A percentile compares a stretch with the other conserved stretches of the same genome.
Conservation (phyloP, 371 early-diverging fungal species). For the Nosema muscidifuracis region DNA sequence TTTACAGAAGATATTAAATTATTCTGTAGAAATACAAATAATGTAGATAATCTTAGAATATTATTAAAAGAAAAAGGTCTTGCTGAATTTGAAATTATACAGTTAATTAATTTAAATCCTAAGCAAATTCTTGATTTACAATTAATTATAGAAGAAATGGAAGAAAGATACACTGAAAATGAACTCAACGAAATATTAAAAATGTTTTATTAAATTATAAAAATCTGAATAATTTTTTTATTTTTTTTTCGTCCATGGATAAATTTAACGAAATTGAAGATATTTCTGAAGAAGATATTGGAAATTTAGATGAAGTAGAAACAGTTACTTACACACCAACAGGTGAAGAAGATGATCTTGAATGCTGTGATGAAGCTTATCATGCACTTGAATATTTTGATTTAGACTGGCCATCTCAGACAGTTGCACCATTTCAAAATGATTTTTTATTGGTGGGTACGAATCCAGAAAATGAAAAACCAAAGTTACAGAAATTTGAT, state of each 20-base stretch:
- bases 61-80: conserved; percentile 32
- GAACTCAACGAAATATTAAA: conserved; percentile 52
- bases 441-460: conserved; percentile 39
- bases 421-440: conserved; percentile 19
- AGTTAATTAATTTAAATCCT: conserved; percentile 56
- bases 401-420: conserved; percentile 59
- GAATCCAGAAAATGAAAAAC: conserved; percentile 37
- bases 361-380: conserved; percentile 53
- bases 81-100: conserved; percentile 56
- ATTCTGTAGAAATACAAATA: not conserved
- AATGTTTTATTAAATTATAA: conserved; percentile 33
- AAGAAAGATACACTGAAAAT: conserved; percentile 59
- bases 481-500: conserved; percentile 9
- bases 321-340: conserved; percentile 35
- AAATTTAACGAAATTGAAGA: not conserved
- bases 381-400: conserved; percentile 42
- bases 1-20: not conserved
- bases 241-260: not conserved
- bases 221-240: not conserved
- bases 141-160: conserved; percentile 62
- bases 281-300: conserved; percentile 7
- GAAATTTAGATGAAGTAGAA: conserved; percentile 22
- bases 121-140: conserved; percentile 54
- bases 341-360: conserved; percentile 23
- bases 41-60: not conserved